phyloP scores from a whole-genome alignment of 352 stramenopile genomes.

The Vaucheria bursata region DNA sequence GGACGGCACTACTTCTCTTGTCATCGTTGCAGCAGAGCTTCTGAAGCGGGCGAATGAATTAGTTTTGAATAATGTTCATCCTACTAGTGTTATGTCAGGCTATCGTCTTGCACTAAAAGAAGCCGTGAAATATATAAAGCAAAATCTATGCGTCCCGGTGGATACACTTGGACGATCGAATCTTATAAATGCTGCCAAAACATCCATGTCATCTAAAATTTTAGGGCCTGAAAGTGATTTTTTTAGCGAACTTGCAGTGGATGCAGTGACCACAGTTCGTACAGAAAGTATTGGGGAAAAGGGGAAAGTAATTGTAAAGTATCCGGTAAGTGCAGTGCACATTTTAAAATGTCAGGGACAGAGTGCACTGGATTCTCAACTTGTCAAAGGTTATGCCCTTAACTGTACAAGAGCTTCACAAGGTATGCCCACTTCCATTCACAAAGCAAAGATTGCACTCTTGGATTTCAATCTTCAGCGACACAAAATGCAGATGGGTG shows the following conservation, averaged over 20 bases:
- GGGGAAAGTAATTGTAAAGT: constrained; percentile 64
- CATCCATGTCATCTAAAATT: constrained; percentile 98
- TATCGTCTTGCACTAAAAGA: constrained; percentile 97
- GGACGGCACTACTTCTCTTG: constrained; percentile 96
- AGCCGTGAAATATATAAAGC: constrained; percentile 96
- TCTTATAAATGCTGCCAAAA: constrained; percentile 93
- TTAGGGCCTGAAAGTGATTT: constrained; percentile 90
- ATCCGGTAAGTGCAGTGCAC: constrained; percentile 95
- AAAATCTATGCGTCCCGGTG: constrained; percentile 89
- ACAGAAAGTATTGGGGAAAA: constrained; percentile 64
- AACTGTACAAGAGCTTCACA: constrained; percentile 92
- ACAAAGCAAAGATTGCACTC: constrained; percentile 88
- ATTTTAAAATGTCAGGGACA: constrained; percentile 92
- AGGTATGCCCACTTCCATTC: constrained; percentile 91
- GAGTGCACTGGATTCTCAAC: constrained; percentile 62
- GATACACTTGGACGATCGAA: constrained; percentile 76
- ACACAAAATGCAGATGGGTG: constrained; percentile 94
- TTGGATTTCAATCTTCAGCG: constrained; percentile 98
- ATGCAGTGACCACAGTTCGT: constrained; percentile 90
- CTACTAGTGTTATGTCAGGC: constrained; percentile 96
- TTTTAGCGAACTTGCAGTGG: constrained; percentile 93
- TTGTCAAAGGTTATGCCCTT: constrained; percentile 90
- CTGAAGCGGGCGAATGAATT: constrained; percentile 90
- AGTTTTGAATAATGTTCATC: constrained; percentile 96
- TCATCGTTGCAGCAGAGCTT: constrained; percentile 97